Percentiles rank a stretch among this genome's conserved stretches.
phyloP scores from a whole-genome alignment of 768 basidiomycete species.

The Multifurca ochricompacta region DNA sequence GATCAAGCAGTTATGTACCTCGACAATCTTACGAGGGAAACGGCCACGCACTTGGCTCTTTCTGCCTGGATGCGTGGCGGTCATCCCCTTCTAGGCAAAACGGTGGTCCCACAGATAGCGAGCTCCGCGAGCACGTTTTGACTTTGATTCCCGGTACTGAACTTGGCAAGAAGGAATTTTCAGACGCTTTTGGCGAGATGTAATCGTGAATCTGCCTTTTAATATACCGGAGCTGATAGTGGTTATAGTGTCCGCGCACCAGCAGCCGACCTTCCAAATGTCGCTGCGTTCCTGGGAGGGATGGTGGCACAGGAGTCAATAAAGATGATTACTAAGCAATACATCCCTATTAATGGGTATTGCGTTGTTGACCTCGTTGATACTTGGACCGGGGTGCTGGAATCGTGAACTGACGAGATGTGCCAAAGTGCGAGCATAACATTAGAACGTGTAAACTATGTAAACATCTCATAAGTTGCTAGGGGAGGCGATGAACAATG shows the following conservation, averaged over 20 bases:
- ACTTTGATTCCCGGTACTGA: constrained; percentile 38
- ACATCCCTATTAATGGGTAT: constrained; percentile 81
- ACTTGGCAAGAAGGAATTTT: constrained; percentile 47
- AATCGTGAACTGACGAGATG: not conserved
- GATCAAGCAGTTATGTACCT: constrained; percentile 35
- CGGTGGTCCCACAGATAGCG: constrained; percentile 38
- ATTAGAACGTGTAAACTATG: not conserved
- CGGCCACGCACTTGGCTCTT: constrained; percentile 66
- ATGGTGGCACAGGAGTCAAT: constrained; percentile 94
- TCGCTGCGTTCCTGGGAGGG: constrained; percentile 88
- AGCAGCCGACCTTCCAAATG: constrained; percentile 84
- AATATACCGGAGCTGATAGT: constrained; percentile 18
- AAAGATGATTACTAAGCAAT: constrained; percentile 95
- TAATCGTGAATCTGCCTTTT: constrained; percentile 27
- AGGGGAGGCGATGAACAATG: not conserved
- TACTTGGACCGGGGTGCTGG: constrained; percentile 59
- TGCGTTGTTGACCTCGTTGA: constrained; percentile 81
- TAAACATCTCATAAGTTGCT: not conserved
- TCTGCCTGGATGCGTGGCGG: constrained; percentile 43
- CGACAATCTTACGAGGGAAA: constrained; percentile 41
- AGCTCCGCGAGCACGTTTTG: constrained; percentile 44
- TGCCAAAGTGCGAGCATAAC: not conserved
- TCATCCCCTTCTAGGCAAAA: constrained; percentile 14
- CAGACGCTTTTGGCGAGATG: constrained; percentile 69
- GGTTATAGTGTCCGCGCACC: constrained; percentile 62